phyloP scores from a whole-genome alignment of 345 rosid species.

The Brassica juncea region DNA sequence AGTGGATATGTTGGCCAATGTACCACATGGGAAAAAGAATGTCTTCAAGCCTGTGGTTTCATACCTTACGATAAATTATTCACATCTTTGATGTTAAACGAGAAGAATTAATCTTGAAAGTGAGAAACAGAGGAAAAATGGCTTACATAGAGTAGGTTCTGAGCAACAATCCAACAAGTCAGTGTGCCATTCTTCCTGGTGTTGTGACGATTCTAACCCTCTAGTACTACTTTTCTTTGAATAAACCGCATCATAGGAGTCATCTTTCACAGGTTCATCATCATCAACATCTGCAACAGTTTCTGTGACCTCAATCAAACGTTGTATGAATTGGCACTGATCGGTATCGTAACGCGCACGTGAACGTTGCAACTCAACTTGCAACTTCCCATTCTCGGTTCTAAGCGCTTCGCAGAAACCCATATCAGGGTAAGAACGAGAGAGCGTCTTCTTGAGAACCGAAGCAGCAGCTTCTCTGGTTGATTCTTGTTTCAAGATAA shows the following conservation, averaged over 20 bases:
- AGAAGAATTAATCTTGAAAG: not conserved
- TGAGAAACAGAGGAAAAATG: not conserved
- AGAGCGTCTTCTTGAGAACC: constrained; percentile 69
- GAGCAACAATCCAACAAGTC: constrained; percentile 91
- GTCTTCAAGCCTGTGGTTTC: constrained; percentile 67
- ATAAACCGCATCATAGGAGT: constrained; percentile 45
- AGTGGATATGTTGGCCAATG: constrained; percentile 75
- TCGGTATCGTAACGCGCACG: constrained; percentile 62
- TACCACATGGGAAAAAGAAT: constrained; percentile 77
- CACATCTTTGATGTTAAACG: not conserved
- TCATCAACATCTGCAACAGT: constrained; percentile 42
- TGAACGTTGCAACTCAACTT: constrained; percentile 73
- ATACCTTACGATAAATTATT: not conserved
- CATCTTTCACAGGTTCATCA: constrained; percentile 40
- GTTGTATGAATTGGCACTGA: constrained; percentile 81
- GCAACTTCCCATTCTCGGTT: constrained; percentile 73
- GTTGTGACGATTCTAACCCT: constrained; percentile 54
- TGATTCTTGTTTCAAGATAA: constrained; percentile 72
- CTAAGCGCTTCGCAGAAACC: constrained; percentile 69
- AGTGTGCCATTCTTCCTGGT: constrained; percentile 73
- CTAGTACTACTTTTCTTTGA: constrained; percentile 43
- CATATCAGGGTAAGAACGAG: constrained; percentile 82
- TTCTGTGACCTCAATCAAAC: constrained; percentile 72
- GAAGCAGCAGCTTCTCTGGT: constrained; percentile 50
- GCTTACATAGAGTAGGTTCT: constrained; percentile 76